phyloP scores from a whole-genome alignment of 2,329 filamentous ascomycete species.

The Pseudogymnoascus sp. region DNA sequence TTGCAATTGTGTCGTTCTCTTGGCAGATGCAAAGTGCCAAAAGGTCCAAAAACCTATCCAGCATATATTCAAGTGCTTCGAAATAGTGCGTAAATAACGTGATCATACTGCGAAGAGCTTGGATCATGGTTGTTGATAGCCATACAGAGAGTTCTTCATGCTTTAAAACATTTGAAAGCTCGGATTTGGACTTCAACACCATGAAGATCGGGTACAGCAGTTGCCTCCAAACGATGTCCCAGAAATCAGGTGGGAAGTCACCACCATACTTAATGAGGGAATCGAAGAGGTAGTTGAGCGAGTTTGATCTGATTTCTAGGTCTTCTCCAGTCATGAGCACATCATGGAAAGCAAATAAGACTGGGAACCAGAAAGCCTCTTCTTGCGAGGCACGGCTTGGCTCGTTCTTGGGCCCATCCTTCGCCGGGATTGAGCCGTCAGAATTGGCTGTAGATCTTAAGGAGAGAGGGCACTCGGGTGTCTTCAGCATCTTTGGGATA shows the following conservation, averaged over 20 bases:
- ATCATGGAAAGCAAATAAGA: slow-evolving; percentile 96
- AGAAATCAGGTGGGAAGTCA: slow-evolving; percentile 88
- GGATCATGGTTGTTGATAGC: slow-evolving; percentile 99
- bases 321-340: slow-evolving; percentile 99
- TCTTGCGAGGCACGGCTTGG: slow-evolving; percentile 80
- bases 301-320: slow-evolving; percentile 83
- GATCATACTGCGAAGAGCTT: slow-evolving; percentile 96
- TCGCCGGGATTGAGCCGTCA: slow-evolving; percentile 28
- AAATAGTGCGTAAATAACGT: slow-evolving; percentile 99
- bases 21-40: slow-evolving; percentile 95
- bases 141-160: slow-evolving; percentile 97
- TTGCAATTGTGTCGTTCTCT: slow-evolving; percentile 95
- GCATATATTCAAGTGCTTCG: slow-evolving; percentile 91
- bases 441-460: slow-evolving; percentile 43
- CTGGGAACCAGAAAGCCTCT: slow-evolving; percentile 97
- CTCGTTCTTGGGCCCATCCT: slow-evolving; percentile 44
- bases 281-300: slow-evolving; percentile 94
- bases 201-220: slow-evolving; percentile 97
- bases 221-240: slow-evolving; percentile 97
- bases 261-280: slow-evolving; percentile 83
- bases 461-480: slow-evolving; percentile 88
- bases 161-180: slow-evolving; percentile 91
- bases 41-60: slow-evolving; percentile 92
- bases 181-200: slow-evolving; percentile 89
- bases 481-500: slow-evolving; percentile 89